These are phyloP conservation scores for Neospora caninum DNA, from an alignment of 169 alveolate genomes.

Conservation along the genomic window DNA sequence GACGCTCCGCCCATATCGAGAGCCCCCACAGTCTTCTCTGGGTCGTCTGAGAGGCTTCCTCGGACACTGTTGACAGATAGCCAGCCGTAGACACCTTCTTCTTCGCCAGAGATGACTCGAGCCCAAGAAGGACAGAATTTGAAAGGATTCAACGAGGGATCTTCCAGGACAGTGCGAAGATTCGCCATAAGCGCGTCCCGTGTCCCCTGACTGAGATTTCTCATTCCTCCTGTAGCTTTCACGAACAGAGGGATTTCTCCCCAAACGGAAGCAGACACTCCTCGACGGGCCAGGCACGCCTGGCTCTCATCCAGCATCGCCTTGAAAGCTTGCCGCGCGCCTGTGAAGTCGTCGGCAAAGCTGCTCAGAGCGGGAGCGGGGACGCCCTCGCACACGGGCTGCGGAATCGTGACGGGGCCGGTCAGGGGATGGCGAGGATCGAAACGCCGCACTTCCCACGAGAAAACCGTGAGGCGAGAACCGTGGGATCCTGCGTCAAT, in stretches of 20 bases:
- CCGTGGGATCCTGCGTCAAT: constrained; percentile 68
- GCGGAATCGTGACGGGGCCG: constrained; percentile 55
- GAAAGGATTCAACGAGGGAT: constrained; percentile 29
- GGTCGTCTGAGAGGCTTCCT: constrained; percentile 43
- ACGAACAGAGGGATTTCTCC: constrained; percentile 40
- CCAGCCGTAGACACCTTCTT: constrained; percentile 75
- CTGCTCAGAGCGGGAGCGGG: not conserved
- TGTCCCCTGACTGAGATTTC: constrained; percentile 16
- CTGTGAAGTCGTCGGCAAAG: not conserved
- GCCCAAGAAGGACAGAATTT: constrained; percentile 27
- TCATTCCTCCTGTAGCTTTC: constrained; percentile 67
- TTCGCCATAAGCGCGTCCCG: constrained; percentile 32
- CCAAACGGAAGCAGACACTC: constrained; percentile 26
- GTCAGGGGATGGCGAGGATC: constrained; percentile 42
- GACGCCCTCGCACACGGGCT: not conserved
- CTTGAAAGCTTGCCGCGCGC: constrained; percentile 5
- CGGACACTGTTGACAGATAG: constrained; percentile 67
- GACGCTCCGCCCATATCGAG: constrained; percentile 74
- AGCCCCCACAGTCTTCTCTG: constrained; percentile 69
- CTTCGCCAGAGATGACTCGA: constrained; percentile 74
- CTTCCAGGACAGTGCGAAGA: not conserved
- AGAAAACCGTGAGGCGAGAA: constrained; percentile 39
- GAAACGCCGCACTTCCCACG: constrained; percentile 20
- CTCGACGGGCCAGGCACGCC: not conserved
- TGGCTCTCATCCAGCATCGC: constrained; percentile 2